Conservation (phyloP, 495 filamentous ascomycete genomes). For the Saxispiralis lemnorum region DNA sequence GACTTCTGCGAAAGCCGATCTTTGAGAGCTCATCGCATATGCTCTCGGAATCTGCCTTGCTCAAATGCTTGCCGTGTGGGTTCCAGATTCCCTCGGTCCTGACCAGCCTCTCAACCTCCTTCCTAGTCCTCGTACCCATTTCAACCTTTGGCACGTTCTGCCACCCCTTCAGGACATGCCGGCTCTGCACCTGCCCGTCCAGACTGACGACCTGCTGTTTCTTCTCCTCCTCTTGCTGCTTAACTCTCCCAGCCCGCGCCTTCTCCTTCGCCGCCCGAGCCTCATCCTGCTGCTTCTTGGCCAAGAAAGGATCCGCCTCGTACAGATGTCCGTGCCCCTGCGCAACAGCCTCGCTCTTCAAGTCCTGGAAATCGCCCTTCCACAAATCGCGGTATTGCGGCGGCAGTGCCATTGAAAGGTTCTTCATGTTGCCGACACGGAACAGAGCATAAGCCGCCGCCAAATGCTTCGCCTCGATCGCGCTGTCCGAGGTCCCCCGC, state of each 20-base stretch:
- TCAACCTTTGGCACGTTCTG: slow-evolving; percentile 73
- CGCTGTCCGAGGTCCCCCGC: slow-evolving; percentile 48
- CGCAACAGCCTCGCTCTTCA: slow-evolving; percentile 60
- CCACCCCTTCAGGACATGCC: slow-evolving; percentile 51
- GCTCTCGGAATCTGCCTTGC: slow-evolving; percentile 33
- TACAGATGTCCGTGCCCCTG: slow-evolving; percentile 80
- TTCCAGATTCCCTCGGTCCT: slow-evolving; percentile 74
- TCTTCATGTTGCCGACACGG: slow-evolving; percentile 82
- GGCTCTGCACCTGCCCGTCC: slow-evolving; percentile 16
- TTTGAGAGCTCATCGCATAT: slow-evolving; percentile 57
- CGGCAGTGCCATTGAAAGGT: slow-evolving; percentile 85
- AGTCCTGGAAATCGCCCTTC: slow-evolving; percentile 63
- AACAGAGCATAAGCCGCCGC: slow-evolving; percentile 81
- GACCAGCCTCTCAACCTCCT: slow-evolving; percentile 60
- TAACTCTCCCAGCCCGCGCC: slow-evolving; percentile 33
- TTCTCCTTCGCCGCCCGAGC: slow-evolving; percentile 53
- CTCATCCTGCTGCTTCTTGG: slow-evolving; percentile 59
- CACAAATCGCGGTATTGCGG: slow-evolving; percentile 72
- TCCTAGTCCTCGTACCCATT: slow-evolving; percentile 62
- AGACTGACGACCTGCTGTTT: slow-evolving; percentile 23
- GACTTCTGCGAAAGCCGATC: slow-evolving; percentile 69
- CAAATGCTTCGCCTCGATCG: slow-evolving; percentile 81
- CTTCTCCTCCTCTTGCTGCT: slow-evolving; percentile 19
- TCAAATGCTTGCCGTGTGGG: slow-evolving; percentile 48
- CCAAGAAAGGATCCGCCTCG: slow-evolving; percentile 81